A percentile compares a stretch with the other conserved stretches of the same genome.
Conservation (phyloP, 116 monocot species). For the Cymodocea nodosa region DNA sequence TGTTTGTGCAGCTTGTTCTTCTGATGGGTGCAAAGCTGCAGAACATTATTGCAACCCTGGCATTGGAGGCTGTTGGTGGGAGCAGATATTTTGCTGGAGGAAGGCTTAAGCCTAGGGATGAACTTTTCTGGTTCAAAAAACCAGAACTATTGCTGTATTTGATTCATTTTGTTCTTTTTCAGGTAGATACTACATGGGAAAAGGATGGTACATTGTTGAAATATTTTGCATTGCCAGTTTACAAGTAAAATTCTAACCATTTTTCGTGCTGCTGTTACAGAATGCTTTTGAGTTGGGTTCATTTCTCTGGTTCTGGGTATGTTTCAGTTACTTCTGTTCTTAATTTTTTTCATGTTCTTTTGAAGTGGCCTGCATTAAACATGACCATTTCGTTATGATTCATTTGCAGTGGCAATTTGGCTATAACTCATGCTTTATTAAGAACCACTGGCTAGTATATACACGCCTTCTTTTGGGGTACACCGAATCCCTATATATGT, state of each 20-base stretch:
- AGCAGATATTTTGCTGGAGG: slow-evolving; percentile 21
- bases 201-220: too few species aligned
- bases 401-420: slow-evolving; percentile 91
- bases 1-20: slow-evolving; percentile 60
- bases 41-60: slow-evolving; percentile 79
- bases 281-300: slow-evolving; percentile 97
- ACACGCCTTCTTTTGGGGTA: slow-evolving; percentile 45
- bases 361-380: background rate
- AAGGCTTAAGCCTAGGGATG: slow-evolving; percentile 70
- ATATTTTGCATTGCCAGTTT: background rate
- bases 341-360: background rate
- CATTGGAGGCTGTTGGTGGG: slow-evolving; percentile 59
- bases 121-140: slow-evolving; percentile 97
- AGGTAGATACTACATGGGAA: slow-evolving; percentile 27
- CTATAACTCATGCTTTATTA: slow-evolving; percentile 70
- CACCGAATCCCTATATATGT: background rate
- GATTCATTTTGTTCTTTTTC: slow-evolving; percentile 96
- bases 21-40: slow-evolving; percentile 92
- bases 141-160: slow-evolving; percentile 70
- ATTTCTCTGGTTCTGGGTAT: slow-evolving; percentile 99
- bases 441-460: slow-evolving; percentile 42
- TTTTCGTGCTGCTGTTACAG: slow-evolving; percentile 31
- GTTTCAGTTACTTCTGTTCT: slow-evolving; percentile 3
- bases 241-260: background rate
- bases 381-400: background rate